These are phyloP conservation scores for Aspergillus egyptiacus DNA, from an alignment of 495 filamentous ascomycete species.

Conservation along the genomic window DNA sequence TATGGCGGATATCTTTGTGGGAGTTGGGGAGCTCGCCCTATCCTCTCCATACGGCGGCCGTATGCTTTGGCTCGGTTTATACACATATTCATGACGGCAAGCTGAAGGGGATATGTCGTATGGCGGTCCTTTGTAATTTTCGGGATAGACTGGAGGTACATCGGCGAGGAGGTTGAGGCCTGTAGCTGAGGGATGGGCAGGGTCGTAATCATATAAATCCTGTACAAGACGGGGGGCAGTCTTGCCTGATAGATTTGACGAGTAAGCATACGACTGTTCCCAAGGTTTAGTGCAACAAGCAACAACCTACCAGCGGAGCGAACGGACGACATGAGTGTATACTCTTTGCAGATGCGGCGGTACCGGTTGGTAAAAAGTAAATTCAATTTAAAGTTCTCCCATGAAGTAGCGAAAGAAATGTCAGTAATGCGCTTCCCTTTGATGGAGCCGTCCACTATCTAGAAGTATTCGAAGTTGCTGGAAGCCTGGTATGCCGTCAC, in stretches of 20 bases:
- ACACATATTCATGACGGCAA: constrained; percentile 52
- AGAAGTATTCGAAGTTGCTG: constrained; percentile 8
- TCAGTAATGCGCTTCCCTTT: background rate
- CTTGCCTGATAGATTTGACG: constrained; percentile 43
- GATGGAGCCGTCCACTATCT: background rate
- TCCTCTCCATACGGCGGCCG: constrained; percentile 33
- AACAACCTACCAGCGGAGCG: constrained; percentile 32
- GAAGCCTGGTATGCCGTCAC: constrained; percentile 2
- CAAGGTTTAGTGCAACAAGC: constrained; percentile 2
- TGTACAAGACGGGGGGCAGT: constrained; percentile 55
- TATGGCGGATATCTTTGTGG: constrained; percentile 48
- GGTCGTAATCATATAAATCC: constrained; percentile 54
- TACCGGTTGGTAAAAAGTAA: constrained; percentile 6
- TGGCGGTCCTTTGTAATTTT: constrained; percentile 22
- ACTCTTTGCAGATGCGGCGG: constrained; percentile 14
- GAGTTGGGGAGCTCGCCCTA: constrained; percentile 28
- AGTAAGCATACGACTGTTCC: background rate
- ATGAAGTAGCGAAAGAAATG: constrained; percentile 2
- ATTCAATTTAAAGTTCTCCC: constrained; percentile 1
- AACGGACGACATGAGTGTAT: constrained; percentile 29
- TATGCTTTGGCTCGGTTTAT: constrained; percentile 48
- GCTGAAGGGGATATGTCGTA: constrained; percentile 35
- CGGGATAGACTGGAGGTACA: constrained; percentile 40
- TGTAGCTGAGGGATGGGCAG: constrained; percentile 37
- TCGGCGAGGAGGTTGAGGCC: constrained; percentile 51